Evolutionary conservation across 1,139 yeast genomes (phyloP).

Genomic region (Candida albicans): DNA sequence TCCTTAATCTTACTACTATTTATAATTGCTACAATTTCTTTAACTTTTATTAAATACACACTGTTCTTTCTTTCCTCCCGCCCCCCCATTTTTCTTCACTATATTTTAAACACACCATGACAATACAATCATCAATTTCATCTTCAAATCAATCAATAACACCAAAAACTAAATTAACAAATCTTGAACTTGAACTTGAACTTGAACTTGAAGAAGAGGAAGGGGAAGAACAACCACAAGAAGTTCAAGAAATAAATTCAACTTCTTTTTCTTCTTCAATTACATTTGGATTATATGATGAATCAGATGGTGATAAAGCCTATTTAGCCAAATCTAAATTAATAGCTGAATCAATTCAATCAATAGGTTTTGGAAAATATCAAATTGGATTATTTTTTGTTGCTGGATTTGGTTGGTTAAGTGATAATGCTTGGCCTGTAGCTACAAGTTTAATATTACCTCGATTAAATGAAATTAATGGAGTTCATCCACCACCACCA

Average conservation of each 20-base stretch:
- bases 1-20: no score
- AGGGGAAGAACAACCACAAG: no score
- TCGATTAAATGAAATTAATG: conserved; percentile 35
- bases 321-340: conserved; percentile 37
- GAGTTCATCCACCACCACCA: conserved; percentile 38
- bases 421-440: conserved; percentile 47
- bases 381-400: conserved; percentile 43
- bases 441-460: conserved; percentile 38
- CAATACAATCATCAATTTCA: no score
- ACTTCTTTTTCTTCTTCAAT: neutral
- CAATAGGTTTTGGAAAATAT: conserved; percentile 44
- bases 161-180: no score
- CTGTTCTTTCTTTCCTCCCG: no score
- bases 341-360: conserved; percentile 36
- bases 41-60: no score
- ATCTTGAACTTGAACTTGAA: no score
- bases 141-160: no score
- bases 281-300: conserved; percentile 18
- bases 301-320: conserved; percentile 21
- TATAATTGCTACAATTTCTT: no score
- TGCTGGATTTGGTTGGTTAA: conserved; percentile 47
- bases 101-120: no score
- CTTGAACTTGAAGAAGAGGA: no score
- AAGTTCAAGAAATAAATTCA: neutral
- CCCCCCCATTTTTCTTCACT: no score